These are phyloP conservation scores for Pulveroboletus sp. DNA, from an alignment of 768 basidiomycete species.

Conservation along the genomic window DNA sequence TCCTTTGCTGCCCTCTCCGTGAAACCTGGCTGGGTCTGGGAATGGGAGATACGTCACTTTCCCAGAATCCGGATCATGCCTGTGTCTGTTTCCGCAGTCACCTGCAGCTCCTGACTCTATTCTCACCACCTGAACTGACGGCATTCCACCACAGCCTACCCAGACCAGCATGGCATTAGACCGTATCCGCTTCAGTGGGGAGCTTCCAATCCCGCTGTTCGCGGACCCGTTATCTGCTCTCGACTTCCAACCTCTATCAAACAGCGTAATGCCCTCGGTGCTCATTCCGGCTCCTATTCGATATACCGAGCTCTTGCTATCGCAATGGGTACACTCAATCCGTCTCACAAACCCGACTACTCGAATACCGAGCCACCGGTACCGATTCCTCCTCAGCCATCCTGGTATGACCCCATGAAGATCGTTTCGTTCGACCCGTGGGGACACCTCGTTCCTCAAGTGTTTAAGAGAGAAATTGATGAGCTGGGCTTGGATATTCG, in stretches of 20 bases:
- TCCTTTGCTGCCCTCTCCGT: neutral
- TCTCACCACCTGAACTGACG: conserved; percentile 11
- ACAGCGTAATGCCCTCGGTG: conserved; percentile 88
- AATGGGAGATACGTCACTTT: neutral
- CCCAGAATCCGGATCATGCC: conserved; percentile 11
- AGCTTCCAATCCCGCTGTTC: conserved; percentile 51
- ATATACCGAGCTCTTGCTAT: conserved; percentile 93
- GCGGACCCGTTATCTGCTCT: conserved; percentile 87
- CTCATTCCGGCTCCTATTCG: conserved; percentile 89
- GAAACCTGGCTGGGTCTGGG: neutral
- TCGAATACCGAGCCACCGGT: conserved; percentile 82
- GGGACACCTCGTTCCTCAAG: conserved; percentile 80
- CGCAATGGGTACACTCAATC: conserved; percentile 79
- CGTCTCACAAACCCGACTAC: conserved; percentile 80
- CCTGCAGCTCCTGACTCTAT: conserved; percentile 1
- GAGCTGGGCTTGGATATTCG: conserved; percentile 74
- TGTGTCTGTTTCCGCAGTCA: conserved; percentile 3
- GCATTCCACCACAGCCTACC: conserved; percentile 53
- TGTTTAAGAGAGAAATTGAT: conserved; percentile 60
- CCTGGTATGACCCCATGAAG: conserved; percentile 73
- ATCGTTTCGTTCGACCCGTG: conserved; percentile 94
- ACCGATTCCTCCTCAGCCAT: conserved; percentile 64
- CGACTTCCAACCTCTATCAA: conserved; percentile 82
- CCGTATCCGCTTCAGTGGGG: conserved; percentile 85
- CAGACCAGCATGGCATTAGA: conserved; percentile 85